Conservation (phyloP, 208 protist genomes). For the Trypanosoma congolense region DNA sequence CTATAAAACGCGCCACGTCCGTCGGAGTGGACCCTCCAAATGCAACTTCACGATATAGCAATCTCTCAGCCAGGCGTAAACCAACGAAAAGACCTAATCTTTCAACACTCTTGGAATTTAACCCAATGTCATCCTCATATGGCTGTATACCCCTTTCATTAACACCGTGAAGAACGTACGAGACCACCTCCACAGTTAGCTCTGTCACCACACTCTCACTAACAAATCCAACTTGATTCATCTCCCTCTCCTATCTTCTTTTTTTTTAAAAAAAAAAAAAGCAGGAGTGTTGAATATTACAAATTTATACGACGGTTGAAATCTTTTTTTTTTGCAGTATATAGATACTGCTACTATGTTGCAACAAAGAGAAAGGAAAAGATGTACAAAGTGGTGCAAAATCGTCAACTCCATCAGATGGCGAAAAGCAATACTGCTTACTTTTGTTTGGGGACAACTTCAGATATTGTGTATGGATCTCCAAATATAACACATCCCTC, state of each 20-base stretch:
- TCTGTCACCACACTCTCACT: conserved; percentile 47
- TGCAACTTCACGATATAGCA: conserved; percentile 64
- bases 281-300: no score
- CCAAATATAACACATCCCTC: conserved; percentile 45
- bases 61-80: conserved; percentile 56
- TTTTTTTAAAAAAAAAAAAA: no score
- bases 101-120: conserved; percentile 36
- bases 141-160: no score
- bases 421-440: conserved; percentile 14
- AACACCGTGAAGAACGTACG: conserved; percentile 28
- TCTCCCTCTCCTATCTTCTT: conserved; percentile 10
- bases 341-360: no score
- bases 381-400: conserved; percentile 4
- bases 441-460: conserved; percentile 18
- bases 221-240: conserved; percentile 34
- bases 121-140: conserved; percentile 24
- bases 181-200: conserved; percentile 45
- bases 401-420: background rate
- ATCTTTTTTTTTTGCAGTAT: no score
- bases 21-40: conserved; percentile 44
- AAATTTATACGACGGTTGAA: no score
- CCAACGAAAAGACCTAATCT: conserved; percentile 59
- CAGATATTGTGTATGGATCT: conserved; percentile 29
- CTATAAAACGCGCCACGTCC: conserved; percentile 66
- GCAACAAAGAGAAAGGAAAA: no score